Evolutionary conservation across 441 rosid species (phyloP).

Genomic region (Dalechampia spathulata): DNA sequence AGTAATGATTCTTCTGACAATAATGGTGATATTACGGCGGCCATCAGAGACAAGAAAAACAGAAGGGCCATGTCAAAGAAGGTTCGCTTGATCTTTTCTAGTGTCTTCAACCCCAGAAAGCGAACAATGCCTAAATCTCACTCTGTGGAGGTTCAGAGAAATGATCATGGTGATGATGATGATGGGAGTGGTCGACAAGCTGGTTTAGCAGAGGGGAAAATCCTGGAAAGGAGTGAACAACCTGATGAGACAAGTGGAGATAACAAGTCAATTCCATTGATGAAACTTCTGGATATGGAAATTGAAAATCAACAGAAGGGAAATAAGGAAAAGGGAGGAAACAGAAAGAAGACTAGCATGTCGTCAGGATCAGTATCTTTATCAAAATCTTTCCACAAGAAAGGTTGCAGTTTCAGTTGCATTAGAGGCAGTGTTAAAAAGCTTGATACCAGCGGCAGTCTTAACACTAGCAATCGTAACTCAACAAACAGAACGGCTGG

Average conservation of each 20-base stretch:
- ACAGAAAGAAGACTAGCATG: neutral
- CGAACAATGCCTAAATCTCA: neutral
- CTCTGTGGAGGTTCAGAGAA: neutral
- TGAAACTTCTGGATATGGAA: slow-evolving; percentile 3
- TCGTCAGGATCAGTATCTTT: slow-evolving; percentile 4
- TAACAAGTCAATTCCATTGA: neutral
- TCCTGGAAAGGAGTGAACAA: neutral
- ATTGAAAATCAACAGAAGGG: slow-evolving; percentile 4
- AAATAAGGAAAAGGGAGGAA: neutral
- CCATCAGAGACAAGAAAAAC: slow-evolving; percentile 12
- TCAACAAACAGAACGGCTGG: neutral
- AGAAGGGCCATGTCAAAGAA: slow-evolving; percentile 16
- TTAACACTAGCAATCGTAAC: neutral
- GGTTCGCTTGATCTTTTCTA: slow-evolving; percentile 23
- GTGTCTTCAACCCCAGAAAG: slow-evolving; percentile 22
- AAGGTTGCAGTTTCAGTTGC: neutral
- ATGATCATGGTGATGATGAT: too few relatives aligned
- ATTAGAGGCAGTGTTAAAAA: neutral
- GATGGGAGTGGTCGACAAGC: neutral
- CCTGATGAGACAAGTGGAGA: neutral
- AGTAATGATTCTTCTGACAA: neutral
- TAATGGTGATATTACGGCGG: neutral
- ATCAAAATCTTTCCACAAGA: neutral
- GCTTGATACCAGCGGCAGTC: neutral
- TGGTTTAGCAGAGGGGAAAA: neutral